Conservation (phyloP, 148 eudicot genomes). For the Camellia lanceoleosa region DNA sequence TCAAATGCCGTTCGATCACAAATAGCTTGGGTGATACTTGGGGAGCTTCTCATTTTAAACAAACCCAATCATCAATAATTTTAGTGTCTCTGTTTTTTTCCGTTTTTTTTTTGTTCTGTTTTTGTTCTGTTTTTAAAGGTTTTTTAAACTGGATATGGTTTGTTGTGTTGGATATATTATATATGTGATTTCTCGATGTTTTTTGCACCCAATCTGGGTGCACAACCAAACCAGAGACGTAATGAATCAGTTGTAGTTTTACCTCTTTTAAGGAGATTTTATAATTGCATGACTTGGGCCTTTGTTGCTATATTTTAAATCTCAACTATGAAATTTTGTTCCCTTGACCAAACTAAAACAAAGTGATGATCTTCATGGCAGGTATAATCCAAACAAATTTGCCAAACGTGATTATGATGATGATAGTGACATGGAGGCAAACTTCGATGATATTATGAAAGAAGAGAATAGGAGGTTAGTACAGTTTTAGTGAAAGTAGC, state of each 20-base stretch:
- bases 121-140: too few species aligned
- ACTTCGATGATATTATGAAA: conserved; percentile 43
- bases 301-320: too few species aligned
- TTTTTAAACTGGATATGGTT: background rate
- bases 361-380: conserved; percentile 8
- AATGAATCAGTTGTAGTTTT: too few species aligned
- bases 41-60: too few species aligned
- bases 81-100: background rate
- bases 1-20: too few species aligned
- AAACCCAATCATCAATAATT: too few species aligned
- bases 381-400: conserved; percentile 53
- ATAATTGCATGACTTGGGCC: background rate
- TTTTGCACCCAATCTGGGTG: background rate
- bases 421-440: conserved; percentile 63
- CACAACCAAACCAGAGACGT: too few species aligned
- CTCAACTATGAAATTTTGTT: background rate
- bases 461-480: conserved; percentile 82
- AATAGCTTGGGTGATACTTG: too few species aligned
- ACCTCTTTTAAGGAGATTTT: background rate
- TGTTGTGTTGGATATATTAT: too few species aligned
- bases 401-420: conserved; percentile 36
- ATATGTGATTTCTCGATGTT: background rate
- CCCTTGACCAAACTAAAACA: background rate
- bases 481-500: background rate
- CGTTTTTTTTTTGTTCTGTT: too few species aligned